Evolutionary conservation across 106 monocot species (phyloP), one percentile per base, ranked within the genome.

Genomic region (Cymbidium sinense): DNA sequence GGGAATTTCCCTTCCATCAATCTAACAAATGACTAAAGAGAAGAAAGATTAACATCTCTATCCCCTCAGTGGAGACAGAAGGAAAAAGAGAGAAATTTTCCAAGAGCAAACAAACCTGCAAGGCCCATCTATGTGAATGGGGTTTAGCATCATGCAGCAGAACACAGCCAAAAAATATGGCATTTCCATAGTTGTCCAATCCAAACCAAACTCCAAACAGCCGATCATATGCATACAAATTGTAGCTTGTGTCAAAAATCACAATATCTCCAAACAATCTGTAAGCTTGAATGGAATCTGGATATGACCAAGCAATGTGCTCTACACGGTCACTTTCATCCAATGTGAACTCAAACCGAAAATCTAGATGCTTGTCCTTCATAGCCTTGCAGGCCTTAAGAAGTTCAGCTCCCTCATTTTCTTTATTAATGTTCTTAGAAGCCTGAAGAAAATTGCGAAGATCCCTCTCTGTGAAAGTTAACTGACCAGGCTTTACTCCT

Each of bases 191-290:
- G 78, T 93, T 93, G 69, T 90, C 93, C 72, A 90, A 61, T 34
- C 93, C 93, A 85, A 93, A 90, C 93, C 93, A 93, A 29, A 90
- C 88, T 61, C 88, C 93, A 41, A 93, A 55, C 23, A 81, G 86
- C 44, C 88, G 85, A 34, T 90, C 88, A 85, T 90, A 93, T 79
- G 88, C 86, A 78, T 90, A 90, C 78, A 93, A 76, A 65, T 82
- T 84, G 83, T 90, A 90, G 76, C 86, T 79, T 2, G 93, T 85
- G 28, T 93, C 93, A 82, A 93, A 90, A 37, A 93, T 75, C 19
- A 93, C 90, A 3, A 86, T 88, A 85, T 93, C 93, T 52, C 93
- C 93, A 79, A 88, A 93, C 27, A 87, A 76, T 30, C 64, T 82
- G 70, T 88, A 93, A n/a, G 90, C 90, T 58, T 78, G 90, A 65